Evolutionary conservation across 1,284 basidiomycete species (phyloP).

Genomic region (Fomitiporia mediterranea): DNA sequence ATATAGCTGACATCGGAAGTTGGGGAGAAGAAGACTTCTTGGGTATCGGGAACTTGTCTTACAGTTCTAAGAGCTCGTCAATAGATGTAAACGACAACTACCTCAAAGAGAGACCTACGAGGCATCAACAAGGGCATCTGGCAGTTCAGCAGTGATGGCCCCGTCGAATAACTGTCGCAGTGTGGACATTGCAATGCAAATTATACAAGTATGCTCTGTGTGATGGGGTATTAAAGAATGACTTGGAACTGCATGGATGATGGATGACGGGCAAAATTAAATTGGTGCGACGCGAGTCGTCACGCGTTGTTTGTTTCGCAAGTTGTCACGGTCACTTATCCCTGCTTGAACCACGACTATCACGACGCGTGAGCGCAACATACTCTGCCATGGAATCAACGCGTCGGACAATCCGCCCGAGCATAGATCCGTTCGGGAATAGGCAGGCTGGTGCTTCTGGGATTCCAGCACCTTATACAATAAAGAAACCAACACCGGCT

Average conservation of each 20-base stretch:
- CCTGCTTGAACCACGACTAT: not conserved
- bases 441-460: constrained; percentile 37
- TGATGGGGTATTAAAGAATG: not conserved
- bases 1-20: constrained; percentile 74
- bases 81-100: not conserved
- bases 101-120: constrained; percentile 56
- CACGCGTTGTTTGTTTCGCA: constrained; percentile 1
- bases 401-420: constrained; percentile 53
- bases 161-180: constrained; percentile 62
- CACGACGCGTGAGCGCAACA: not conserved
- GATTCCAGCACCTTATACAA: constrained; percentile 46
- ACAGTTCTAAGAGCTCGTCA: constrained; percentile 52
- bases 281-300: not conserved
- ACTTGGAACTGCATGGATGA: not conserved
- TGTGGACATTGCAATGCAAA: constrained; percentile 23
- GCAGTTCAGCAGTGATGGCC: constrained; percentile 69
- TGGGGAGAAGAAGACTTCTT: constrained; percentile 87
- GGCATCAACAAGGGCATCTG: constrained; percentile 69
- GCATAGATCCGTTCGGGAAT: constrained; percentile 47
- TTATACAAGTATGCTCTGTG: not conserved
- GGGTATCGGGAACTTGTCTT: constrained; percentile 94
- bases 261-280: not conserved
- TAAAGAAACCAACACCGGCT: constrained; percentile 51
- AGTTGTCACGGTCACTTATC: not conserved
- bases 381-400: constrained; percentile 41